Percentiles rank a stretch among this genome's conserved stretches.
phyloP scores from a whole-genome alignment of 2,329 filamentous ascomycete species.

The Pezicula radicicola region DNA sequence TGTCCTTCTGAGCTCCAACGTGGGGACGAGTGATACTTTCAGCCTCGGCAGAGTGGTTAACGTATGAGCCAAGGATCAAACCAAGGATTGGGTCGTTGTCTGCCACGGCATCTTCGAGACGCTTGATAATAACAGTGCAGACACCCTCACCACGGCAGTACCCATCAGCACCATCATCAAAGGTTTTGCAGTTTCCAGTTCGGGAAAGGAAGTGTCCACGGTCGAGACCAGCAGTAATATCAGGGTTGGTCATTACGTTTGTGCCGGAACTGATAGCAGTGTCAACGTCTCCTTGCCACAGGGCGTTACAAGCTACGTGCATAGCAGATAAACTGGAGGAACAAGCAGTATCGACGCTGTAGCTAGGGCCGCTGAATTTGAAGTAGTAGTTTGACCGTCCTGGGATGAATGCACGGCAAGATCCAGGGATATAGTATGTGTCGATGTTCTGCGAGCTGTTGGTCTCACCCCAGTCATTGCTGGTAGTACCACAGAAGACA shows the following conservation, averaged over 20 bases:
- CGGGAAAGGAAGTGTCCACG: conserved; percentile 44
- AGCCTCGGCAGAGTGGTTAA: conserved; percentile 79
- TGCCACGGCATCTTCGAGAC: conserved; percentile 43
- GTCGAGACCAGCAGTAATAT: conserved; percentile 14
- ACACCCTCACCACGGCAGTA: conserved; percentile 52
- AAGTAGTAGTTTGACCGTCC: conserved; percentile 27
- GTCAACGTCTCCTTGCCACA: conserved; percentile 11
- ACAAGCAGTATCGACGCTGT: conserved; percentile 43
- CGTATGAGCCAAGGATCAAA: conserved; percentile 66
- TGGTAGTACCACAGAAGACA: conserved; percentile 15
- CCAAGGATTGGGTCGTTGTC: conserved; percentile 48
- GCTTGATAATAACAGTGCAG: conserved; percentile 47
- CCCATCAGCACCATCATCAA: conserved; percentile 47
- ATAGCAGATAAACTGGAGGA: conserved; percentile 52
- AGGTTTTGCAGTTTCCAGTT: conserved; percentile 45
- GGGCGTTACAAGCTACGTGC: conserved; percentile 43
- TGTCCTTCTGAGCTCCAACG: conserved; percentile 69
- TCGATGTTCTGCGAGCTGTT: conserved; percentile 12
- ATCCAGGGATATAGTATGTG: conserved; percentile 8
- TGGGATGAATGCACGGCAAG: conserved; percentile 13
- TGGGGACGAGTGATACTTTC: conserved; percentile 84
- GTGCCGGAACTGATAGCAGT: conserved; percentile 14
- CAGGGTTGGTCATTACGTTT: conserved; percentile 17
- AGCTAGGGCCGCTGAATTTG: conserved; percentile 9
- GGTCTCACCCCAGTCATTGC: conserved; percentile 14